Base-by-base conservation (phyloP, 2,329 filamentous ascomycete genomes). In the Phyllosticta ampelicida region DNA sequence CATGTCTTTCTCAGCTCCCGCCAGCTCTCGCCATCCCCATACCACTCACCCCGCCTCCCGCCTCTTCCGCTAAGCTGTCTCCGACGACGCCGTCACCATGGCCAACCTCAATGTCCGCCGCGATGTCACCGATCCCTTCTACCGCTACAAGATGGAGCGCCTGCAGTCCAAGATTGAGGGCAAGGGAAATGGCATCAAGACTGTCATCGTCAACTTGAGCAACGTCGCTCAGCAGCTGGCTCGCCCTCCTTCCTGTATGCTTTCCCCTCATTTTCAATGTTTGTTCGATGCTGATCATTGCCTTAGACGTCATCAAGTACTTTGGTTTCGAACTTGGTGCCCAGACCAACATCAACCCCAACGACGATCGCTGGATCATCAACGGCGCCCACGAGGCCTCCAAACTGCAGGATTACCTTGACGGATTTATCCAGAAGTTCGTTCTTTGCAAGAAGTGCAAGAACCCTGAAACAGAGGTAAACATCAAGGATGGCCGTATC, bases 111-210 rank as follows among this genome's bases (percentile, higher is more conserved):
- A 99, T 79, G 91, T 97, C 78, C 91, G 91, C 77, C 90, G 68
- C 71, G 92, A 97, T 87, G 87, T 96, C 80, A 87, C 86, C 81
- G 94, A 99, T 79, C 87, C 87, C 78, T 99, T 96, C 85, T 99
- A 99, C 80, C 94, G 94, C 76, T 99, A 99, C 86, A 99, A 99
- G 85, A 99, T 99, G 94, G 94, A 97, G 80, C 87, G 86, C 68
- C 80, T 99, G 73, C 90, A 95, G 81, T 96, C 94, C 75, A 99
- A 99, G 83, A 95, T 99, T 69, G 94, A 99, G 79, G 94, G 94
- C 78, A 99, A 99, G 78, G 94, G 94, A 66, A 99, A 99, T 79
- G 94, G 94, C 72, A 99, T 99, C 85, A 99, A 99, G 82, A 99
- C 75, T 68, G 94, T 99, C 70, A 86, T 99, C 67, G 90, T 95